These are phyloP conservation scores for Ceratocystis eucalypticola DNA, from an alignment of 2,329 filamentous ascomycete genomes.

Conservation along the genomic window DNA sequence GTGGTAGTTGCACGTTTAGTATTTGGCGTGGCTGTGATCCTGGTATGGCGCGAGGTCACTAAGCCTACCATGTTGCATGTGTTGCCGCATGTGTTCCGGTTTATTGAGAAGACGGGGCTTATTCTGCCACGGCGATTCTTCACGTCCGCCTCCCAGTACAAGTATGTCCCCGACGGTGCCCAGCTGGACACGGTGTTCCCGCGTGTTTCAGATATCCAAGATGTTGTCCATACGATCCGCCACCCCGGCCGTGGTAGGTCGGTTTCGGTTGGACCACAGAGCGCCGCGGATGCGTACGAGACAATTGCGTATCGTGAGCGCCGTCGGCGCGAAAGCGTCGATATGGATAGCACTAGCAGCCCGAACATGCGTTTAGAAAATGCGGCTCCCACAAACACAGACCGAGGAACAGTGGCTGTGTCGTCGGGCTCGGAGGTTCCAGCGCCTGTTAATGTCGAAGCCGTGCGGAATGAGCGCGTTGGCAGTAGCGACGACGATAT, in stretches of 20 bases:
- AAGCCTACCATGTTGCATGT: slow-evolving; percentile 68
- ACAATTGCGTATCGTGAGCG: slow-evolving; percentile 78
- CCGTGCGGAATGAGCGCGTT: slow-evolving; percentile 27
- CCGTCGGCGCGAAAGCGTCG: slow-evolving; percentile 40
- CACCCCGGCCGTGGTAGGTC: slow-evolving; percentile 63
- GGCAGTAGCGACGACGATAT: slow-evolving; percentile 32
- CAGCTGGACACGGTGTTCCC: slow-evolving; percentile 75
- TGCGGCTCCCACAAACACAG: not conserved
- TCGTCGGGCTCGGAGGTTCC: slow-evolving; percentile 4
- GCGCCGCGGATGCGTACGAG: slow-evolving; percentile 91
- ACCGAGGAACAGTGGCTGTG: not conserved
- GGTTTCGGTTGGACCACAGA: slow-evolving; percentile 85
- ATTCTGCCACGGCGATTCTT: slow-evolving; percentile 83
- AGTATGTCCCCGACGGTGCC: slow-evolving; percentile 58
- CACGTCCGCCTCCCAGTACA: slow-evolving; percentile 78
- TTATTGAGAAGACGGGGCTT: slow-evolving; percentile 66
- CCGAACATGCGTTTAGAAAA: slow-evolving; percentile 26
- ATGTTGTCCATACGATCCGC: slow-evolving; percentile 67
- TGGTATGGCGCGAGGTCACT: slow-evolving; percentile 79
- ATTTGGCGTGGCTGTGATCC: slow-evolving; percentile 69
- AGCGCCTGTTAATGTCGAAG: slow-evolving; percentile 4
- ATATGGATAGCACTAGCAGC: slow-evolving; percentile 37
- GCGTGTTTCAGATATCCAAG: slow-evolving; percentile 72
- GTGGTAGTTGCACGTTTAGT: slow-evolving; percentile 55
- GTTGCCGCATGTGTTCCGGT: slow-evolving; percentile 75